Conservation (phyloP, 345 rosid species). For the Psidium friedrichsthalianum region DNA sequence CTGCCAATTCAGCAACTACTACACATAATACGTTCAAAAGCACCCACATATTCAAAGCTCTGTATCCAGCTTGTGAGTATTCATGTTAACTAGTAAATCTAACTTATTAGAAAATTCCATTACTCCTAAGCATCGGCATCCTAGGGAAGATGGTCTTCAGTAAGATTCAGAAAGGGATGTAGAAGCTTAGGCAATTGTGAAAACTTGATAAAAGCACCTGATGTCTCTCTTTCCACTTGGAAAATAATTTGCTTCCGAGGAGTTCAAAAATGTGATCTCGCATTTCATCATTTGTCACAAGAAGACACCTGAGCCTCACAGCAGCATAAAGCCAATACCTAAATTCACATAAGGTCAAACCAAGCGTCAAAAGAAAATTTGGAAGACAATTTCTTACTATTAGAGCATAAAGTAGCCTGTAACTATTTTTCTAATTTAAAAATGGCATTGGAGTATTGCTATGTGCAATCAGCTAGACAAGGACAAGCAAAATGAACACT, state of each 20-base stretch:
- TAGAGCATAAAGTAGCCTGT: not conserved
- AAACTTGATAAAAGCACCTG: slow-evolving; percentile 25
- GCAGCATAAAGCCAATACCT: slow-evolving; percentile 95
- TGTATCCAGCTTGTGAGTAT: not conserved
- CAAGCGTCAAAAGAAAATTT: not conserved
- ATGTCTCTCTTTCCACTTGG: slow-evolving; percentile 87
- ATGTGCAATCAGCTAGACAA: not conserved
- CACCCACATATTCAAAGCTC: not conserved
- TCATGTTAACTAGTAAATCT: not conserved
- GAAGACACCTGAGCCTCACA: slow-evolving; percentile 65
- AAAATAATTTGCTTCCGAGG: slow-evolving; percentile 52
- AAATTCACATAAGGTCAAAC: not conserved
- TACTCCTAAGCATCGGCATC: not conserved
- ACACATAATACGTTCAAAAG: not conserved
- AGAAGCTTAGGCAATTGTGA: not conserved
- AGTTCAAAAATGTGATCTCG: slow-evolving; percentile 93
- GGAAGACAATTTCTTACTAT: not conserved
- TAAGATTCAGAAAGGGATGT: not conserved
- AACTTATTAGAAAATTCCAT: not conserved
- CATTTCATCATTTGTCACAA: slow-evolving; percentile 90
- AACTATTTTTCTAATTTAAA: not conserved
- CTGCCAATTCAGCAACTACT: not conserved
- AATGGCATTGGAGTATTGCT: not conserved
- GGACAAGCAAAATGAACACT: not conserved
- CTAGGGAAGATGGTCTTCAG: not conserved